Base-by-base conservation (phyloP, 1,284 basidiomycete species). In the Thecaphora frezii region DNA sequence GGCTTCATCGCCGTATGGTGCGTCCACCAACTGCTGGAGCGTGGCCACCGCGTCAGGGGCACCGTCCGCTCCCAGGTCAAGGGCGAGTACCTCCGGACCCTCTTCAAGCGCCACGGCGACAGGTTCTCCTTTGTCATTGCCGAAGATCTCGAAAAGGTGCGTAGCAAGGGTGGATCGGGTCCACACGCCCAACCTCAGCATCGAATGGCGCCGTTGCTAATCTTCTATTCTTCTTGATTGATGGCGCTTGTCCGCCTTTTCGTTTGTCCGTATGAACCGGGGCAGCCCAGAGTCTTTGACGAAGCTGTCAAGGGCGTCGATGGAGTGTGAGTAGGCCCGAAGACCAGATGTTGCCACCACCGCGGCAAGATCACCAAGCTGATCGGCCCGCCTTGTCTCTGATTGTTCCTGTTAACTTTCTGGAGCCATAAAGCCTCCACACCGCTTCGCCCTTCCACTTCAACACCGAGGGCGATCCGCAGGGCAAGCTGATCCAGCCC, bases 241-340 rank as follows among this genome's bases (percentile, higher is more conserved):
- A n/a, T 28, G 28, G 28, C 28, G 7, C 28, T 28, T 28, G 5
- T 28, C 28, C 28, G 7, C 28, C 28, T 39, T 18, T 39, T 7
- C 38, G 38, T 18, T 8, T 18, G 38, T 39, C 38, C 38, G 9
- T 39, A 5, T 18, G 43, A 22, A 18, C 47, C 23, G 24, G 10
- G 5, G 16, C 58, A 85, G 85, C 82, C 84, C 10, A 85, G 85
- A n/a, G 86, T 85, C 2, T 89, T 88, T 63, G 86, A 88, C 67
- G 85, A 87, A 40, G 86, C 86, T 1, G 86, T 89, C 33, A 85
- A 85, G 71, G 86, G 82, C 1, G 84, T 88, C 1, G 84, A 86
- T 59, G 87, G 81, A 5, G 84, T 89, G n/a, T n/a, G n/a, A n/a
- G n/a, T n/a, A n/a, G n/a, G n/a, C n/a, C n/a, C n/a, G n/a, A n/a